phyloP scores from a whole-genome alignment of 1,284 basidiomycete species.

The Stygiomarasmius scandens region DNA sequence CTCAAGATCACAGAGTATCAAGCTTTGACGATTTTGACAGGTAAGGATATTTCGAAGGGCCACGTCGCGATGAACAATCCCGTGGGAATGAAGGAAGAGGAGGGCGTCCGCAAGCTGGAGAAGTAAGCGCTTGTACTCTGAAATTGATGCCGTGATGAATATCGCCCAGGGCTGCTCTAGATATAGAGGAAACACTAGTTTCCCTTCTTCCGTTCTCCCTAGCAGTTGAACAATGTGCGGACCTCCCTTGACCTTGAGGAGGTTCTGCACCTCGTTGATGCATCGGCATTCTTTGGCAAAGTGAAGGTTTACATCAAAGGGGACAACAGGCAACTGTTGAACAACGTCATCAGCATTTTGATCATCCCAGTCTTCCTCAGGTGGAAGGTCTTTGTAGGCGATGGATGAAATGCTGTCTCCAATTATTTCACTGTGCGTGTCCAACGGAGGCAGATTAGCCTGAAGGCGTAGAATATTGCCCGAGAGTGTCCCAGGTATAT shows the following conservation, averaged over 20 bases:
- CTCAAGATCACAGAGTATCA: constrained; percentile 15
- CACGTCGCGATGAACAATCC: constrained; percentile 17
- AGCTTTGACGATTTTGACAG: neutral
- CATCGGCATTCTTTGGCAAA: neutral
- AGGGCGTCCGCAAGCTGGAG: constrained; percentile 15
- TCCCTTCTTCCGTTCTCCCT: neutral
- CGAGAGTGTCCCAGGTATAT: constrained; percentile 14
- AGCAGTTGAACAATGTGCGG: constrained; percentile 2
- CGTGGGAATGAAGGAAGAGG: constrained; percentile 10
- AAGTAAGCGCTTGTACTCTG: constrained; percentile 6
- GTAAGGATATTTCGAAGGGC: constrained; percentile 12
- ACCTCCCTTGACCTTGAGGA: neutral
- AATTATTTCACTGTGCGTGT: constrained; percentile 4
- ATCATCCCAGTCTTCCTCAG: neutral
- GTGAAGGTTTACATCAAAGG: neutral
- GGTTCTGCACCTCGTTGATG: neutral
- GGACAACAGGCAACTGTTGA: neutral
- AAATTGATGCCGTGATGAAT: neutral
- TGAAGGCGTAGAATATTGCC: constrained; percentile 14
- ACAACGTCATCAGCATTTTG: neutral
- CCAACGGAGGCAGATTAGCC: constrained; percentile 9
- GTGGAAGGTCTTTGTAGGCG: constrained; percentile 1
- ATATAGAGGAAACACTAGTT: neutral
- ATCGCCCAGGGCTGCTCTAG: neutral
- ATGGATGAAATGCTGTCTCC: constrained; percentile 11